A percentile compares a stretch with the other conserved stretches of the same genome.
These are phyloP conservation scores for Diplocarpon mali DNA, from an alignment of 2,329 filamentous ascomycete genomes.

Conservation along the genomic window DNA sequence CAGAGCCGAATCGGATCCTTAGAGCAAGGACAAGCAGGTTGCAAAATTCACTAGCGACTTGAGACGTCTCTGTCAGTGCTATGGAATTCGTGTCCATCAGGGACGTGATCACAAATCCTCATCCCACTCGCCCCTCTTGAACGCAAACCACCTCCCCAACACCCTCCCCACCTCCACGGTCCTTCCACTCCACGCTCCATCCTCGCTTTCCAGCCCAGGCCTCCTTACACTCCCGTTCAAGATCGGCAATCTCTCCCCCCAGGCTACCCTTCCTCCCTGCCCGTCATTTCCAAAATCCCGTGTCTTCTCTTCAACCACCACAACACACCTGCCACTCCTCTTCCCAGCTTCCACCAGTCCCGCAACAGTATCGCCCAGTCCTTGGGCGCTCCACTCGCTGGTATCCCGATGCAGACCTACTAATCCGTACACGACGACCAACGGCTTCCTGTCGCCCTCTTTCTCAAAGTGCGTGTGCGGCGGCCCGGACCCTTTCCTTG, in stretches of 20 bases:
- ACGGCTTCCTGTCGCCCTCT: conserved; percentile 25
- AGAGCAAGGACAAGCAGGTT: no score
- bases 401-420: conserved; percentile 55
- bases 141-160: conserved; percentile 55
- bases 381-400: conserved; percentile 67
- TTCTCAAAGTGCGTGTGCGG: conserved; percentile 7
- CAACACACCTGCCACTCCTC: conserved; percentile 33
- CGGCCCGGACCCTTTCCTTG: conserved; percentile 1
- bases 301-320: conserved; percentile 35
- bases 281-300: conserved; percentile 28
- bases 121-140: conserved; percentile 32
- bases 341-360: conserved; percentile 49
- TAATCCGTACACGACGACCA: conserved; percentile 54
- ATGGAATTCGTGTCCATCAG: no score
- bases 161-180: conserved; percentile 47
- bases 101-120: neutral
- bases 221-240: conserved; percentile 44
- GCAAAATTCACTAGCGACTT: no score
- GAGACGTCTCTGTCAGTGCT: no score
- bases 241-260: conserved; percentile 45
- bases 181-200: conserved; percentile 45
- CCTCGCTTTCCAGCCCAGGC: conserved; percentile 32
- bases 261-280: conserved; percentile 29
- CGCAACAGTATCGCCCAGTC: conserved; percentile 51
- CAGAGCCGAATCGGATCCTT: no score